Percentiles rank a stretch among this genome's conserved stretches.
Conservation (phyloP, 2,329 filamentous ascomycete species). For the Pseudogymnoascus sp. region DNA sequence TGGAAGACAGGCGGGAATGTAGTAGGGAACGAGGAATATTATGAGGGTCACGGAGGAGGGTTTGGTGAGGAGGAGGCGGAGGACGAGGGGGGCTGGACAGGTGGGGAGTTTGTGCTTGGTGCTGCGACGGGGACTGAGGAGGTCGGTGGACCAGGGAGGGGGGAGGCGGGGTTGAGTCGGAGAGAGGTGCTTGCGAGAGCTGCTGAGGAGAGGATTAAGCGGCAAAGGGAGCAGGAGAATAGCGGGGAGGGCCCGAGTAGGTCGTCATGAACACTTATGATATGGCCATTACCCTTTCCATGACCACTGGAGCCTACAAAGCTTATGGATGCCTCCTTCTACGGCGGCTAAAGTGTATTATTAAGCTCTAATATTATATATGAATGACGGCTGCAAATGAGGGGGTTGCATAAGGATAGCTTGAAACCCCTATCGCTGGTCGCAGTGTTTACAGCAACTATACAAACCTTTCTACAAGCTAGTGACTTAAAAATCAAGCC, state of each 20-base stretch:
- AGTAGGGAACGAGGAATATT: constrained; percentile 50
- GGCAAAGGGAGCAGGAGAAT: constrained; percentile 20
- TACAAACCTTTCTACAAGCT: neutral
- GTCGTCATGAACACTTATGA: neutral
- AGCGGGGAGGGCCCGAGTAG: constrained; percentile 1
- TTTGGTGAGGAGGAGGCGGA: constrained; percentile 44
- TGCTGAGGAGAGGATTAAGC: constrained; percentile 49
- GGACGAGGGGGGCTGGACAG: constrained; percentile 69
- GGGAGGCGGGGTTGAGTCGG: constrained; percentile 48
- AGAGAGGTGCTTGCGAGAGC: constrained; percentile 68
- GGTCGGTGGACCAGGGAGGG: constrained; percentile 43
- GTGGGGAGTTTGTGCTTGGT: constrained; percentile 69
- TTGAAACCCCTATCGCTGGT: neutral
- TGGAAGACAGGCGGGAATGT: constrained; percentile 63
- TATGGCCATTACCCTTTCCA: neutral
- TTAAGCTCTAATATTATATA: neutral
- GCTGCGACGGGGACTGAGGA: constrained; percentile 35
- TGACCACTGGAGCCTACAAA: neutral
- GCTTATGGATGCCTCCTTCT: neutral
- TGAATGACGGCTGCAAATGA: neutral
- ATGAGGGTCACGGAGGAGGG: constrained; percentile 37
- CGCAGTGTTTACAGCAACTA: neutral
- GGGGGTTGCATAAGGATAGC: neutral
- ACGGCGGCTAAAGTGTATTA: neutral
- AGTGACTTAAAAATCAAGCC: neutral